A percentile compares a stretch with the other conserved stretches of the same genome.
These are phyloP conservation scores for Trichopus zeylanicus DNA, from an alignment of 116 monocot species.

Conservation along the genomic window DNA sequence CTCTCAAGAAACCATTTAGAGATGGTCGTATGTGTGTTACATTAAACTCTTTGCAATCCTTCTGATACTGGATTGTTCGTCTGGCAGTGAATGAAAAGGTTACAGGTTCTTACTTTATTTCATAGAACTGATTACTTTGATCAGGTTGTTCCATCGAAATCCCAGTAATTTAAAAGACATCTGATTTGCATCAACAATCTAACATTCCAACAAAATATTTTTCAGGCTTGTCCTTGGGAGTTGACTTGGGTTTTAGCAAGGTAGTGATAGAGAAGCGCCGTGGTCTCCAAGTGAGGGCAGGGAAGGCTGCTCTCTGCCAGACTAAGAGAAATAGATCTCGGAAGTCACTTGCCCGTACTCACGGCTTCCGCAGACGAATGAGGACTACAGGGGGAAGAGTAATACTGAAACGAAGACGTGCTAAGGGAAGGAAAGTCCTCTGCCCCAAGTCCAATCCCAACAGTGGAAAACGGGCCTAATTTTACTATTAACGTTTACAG, in stretches of 20 bases:
- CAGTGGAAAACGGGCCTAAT: conserved; percentile 45
- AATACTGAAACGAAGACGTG: conserved; percentile 58
- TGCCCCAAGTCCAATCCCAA: conserved; percentile 76
- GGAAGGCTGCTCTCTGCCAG: conserved; percentile 60
- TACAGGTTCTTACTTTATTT: no score
- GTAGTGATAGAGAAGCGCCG: conserved; percentile 18
- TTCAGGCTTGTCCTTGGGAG: conserved; percentile 54
- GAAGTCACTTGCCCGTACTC: conserved; percentile 86
- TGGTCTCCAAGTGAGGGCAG: conserved; percentile 50
- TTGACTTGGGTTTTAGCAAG: conserved; percentile 13
- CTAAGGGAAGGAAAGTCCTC: conserved; percentile 85
- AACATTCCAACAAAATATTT: not conserved
- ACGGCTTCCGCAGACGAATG: conserved; percentile 83
- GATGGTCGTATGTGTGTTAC: no score
- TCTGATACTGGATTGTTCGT: no score
- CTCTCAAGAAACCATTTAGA: no score
- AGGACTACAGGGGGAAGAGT: conserved; percentile 63
- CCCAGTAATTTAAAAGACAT: no score
- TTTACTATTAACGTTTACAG: no score
- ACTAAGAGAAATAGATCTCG: conserved; percentile 82
- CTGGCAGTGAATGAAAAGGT: no score
- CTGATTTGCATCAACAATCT: no score
- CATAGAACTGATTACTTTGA: no score
- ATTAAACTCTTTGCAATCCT: no score
- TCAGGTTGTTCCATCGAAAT: no score